Percentiles rank a stretch among this genome's conserved stretches.
Conservation (phyloP, 2,329 filamentous ascomycete species). For the Talaromyces sp. region DNA sequence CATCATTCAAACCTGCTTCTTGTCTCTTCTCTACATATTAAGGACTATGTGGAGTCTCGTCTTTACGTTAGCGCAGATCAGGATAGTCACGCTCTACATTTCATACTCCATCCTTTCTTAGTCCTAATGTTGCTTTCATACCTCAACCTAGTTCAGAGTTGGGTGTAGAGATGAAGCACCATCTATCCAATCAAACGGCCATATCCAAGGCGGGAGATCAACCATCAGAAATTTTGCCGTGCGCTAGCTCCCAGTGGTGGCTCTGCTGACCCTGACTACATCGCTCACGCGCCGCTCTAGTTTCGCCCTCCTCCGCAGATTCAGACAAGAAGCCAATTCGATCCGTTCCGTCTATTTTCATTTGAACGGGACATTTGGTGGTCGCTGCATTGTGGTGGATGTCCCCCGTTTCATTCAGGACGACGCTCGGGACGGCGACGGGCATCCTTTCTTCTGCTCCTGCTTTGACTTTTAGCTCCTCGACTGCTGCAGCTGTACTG, state of each 20-base stretch:
- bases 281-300: slow-evolving; percentile 20
- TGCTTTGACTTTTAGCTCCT: slow-evolving; percentile 19
- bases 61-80: neutral
- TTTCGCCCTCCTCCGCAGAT: slow-evolving; percentile 7
- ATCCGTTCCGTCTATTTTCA: neutral
- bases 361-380: neutral
- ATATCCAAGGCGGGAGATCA: slow-evolving; percentile 11
- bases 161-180: neutral
- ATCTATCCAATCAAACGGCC: slow-evolving; percentile 23
- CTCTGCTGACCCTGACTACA: slow-evolving; percentile 13
- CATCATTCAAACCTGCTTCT: neutral
- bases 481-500: slow-evolving; percentile 11
- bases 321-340: neutral
- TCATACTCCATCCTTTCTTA: neutral
- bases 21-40: neutral
- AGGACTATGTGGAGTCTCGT: neutral
- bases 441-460: slow-evolving; percentile 24
- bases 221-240: slow-evolving; percentile 10
- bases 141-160: too few species aligned
- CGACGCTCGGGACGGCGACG: slow-evolving; percentile 29
- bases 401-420: slow-evolving; percentile 31
- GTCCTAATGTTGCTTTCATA: neutral
- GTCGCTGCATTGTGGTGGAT: slow-evolving; percentile 25
- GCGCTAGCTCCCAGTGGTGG: neutral
- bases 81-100: neutral